Evolutionary conservation across 257 asterid genomes (phyloP).

Genomic region (Solanum sitiens): DNA sequence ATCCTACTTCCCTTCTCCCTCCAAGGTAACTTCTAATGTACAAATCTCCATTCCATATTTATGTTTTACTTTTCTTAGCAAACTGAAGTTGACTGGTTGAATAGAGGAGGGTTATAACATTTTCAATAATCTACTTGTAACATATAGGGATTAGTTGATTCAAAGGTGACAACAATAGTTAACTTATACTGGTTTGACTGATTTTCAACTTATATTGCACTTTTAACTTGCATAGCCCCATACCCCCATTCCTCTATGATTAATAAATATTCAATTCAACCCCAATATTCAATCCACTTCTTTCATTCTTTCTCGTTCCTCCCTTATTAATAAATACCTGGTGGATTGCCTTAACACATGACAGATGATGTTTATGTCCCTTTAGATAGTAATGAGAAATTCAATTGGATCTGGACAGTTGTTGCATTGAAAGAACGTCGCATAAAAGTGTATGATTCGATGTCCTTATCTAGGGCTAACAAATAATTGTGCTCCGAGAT

Average conservation of each 20-base stretch:
- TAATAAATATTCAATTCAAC: no score
- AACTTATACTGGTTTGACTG: background rate
- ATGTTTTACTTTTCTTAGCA: background rate
- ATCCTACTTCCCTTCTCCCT: constrained; percentile 47
- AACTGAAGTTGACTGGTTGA: background rate
- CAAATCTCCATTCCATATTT: background rate
- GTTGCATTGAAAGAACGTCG: no score
- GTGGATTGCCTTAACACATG: no score
- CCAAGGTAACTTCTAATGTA: constrained; percentile 25
- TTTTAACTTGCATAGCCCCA: background rate
- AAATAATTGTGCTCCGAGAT: no score
- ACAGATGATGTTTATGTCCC: no score
- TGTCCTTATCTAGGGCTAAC: no score
- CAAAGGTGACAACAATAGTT: background rate
- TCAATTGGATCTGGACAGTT: no score
- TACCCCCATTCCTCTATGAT: background rate
- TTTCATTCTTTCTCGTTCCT: background rate
- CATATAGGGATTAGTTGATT: background rate
- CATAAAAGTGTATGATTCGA: no score
- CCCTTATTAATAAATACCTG: background rate
- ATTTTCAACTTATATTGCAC: background rate
- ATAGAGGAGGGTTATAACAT: background rate
- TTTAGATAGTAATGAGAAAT: no score
- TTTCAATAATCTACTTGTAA: background rate
- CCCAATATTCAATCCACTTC: background rate